These are phyloP conservation scores for Boletus barrowsii DNA, from an alignment of 768 basidiomycete species.

Conservation along the genomic window DNA sequence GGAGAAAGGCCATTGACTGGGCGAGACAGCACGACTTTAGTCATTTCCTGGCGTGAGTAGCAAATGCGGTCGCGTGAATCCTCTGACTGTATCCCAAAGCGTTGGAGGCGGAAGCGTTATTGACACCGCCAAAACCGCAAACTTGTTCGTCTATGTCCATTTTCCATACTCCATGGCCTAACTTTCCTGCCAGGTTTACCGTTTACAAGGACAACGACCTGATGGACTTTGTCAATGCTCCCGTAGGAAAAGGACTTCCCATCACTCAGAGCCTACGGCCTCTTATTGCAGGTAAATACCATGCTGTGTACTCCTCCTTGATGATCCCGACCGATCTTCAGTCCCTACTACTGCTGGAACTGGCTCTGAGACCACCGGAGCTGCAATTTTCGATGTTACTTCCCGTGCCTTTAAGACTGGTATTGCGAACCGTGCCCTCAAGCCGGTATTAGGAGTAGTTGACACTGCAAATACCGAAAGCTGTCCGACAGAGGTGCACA, in stretches of 20 bases:
- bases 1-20: conserved; percentile 86
- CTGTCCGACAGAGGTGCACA: conserved; percentile 90
- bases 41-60: conserved; percentile 82
- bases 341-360: conserved; percentile 83
- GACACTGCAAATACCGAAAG: conserved; percentile 90
- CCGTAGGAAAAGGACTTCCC: conserved; percentile 88
- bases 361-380: conserved; percentile 92
- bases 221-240: conserved; percentile 97
- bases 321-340: conserved; percentile 15
- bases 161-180: neutral
- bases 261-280: conserved; percentile 73
- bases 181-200: conserved; percentile 54
- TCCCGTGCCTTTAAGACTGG: conserved; percentile 95
- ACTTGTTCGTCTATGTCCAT: conserved; percentile 53
- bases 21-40: conserved; percentile 84
- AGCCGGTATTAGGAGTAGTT: conserved; percentile 82
- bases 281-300: conserved; percentile 67
- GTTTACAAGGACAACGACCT: conserved; percentile 91
- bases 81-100: conserved; percentile 36
- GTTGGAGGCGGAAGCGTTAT: conserved; percentile 94
- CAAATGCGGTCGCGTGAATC: neutral
- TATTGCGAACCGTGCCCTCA: conserved; percentile 88
- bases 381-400: conserved; percentile 91
- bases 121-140: conserved; percentile 94
- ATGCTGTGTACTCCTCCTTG: neutral